phyloP scores from a whole-genome alignment of 2,329 filamentous ascomycete genomes.

The Venturia oleaginea region DNA sequence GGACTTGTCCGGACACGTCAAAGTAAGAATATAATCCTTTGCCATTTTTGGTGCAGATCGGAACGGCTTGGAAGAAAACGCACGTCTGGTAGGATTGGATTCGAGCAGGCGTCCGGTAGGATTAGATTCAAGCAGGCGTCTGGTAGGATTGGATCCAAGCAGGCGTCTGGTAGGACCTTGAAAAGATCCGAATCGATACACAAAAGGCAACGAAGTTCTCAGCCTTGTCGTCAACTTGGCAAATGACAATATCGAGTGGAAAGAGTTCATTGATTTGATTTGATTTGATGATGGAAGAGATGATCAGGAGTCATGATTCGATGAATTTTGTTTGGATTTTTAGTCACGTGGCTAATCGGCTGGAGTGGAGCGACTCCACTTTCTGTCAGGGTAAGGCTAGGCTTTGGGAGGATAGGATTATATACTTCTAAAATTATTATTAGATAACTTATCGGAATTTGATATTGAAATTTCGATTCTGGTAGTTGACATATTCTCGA shows the following conservation, averaged over 20 bases:
- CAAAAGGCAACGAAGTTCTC: background rate
- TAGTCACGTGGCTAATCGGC: background rate
- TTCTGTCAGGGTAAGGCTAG: too few relatives aligned
- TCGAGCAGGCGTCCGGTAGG: background rate
- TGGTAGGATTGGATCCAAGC: background rate
- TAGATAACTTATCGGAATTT: too few relatives aligned
- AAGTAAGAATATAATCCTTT: conserved; percentile 61
- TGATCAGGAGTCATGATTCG: background rate
- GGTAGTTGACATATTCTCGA: too few relatives aligned
- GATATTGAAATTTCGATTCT: too few relatives aligned
- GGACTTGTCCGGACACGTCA: conserved; percentile 75
- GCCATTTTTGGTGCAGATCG: background rate
- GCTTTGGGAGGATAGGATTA: too few relatives aligned
- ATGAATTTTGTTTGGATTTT: background rate
- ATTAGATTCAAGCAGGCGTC: background rate
- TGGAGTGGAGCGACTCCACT: too few relatives aligned
- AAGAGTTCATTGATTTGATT: background rate
- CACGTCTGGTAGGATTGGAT: background rate
- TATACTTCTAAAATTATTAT: too few relatives aligned
- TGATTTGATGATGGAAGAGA: background rate
- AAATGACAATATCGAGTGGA: background rate
- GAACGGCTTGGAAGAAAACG: background rate
- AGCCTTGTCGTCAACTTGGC: background rate
- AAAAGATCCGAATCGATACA: too few relatives aligned
- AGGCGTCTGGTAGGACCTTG: background rate